Evolutionary conservation across 768 basidiomycete species (phyloP).

Genomic region (Hericium coralloides): DNA sequence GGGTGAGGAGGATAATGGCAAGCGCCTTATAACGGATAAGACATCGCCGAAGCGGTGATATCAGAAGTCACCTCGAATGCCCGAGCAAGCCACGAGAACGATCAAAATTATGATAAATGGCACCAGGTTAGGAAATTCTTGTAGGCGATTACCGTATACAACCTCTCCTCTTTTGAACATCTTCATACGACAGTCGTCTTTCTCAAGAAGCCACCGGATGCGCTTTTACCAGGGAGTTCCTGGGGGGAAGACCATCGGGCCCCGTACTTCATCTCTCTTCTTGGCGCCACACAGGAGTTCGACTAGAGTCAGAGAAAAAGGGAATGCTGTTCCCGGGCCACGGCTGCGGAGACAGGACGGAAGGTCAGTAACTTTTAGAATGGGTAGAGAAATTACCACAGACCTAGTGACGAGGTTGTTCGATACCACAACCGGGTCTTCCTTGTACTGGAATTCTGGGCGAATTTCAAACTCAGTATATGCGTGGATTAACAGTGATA

Average conservation of each 20-base stretch:
- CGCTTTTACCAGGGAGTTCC: constrained; percentile 21
- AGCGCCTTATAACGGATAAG: too few relatives aligned
- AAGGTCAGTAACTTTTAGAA: not conserved
- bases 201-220: too few relatives aligned
- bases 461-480: not conserved
- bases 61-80: too few relatives aligned
- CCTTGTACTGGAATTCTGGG: constrained; percentile 65
- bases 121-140: too few relatives aligned
- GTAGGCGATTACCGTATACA: too few relatives aligned
- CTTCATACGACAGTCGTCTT: too few relatives aligned
- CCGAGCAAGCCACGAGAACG: too few relatives aligned
- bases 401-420: constrained; percentile 73
- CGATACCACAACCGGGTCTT: constrained; percentile 66
- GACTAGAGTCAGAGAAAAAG: constrained; percentile 70
- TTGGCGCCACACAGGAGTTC: constrained; percentile 57
- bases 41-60: too few relatives aligned
- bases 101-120: too few relatives aligned
- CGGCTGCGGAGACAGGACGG: constrained; percentile 35
- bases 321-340: constrained; percentile 72
- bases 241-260: constrained; percentile 65
- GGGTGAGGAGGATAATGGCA: too few relatives aligned
- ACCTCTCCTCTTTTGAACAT: too few relatives aligned
- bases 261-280: constrained; percentile 51
- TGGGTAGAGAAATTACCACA: too few relatives aligned
- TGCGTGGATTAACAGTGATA: not conserved